Conservation (phyloP, 2,329 filamentous ascomycete species). For the Epichloe scottii region DNA sequence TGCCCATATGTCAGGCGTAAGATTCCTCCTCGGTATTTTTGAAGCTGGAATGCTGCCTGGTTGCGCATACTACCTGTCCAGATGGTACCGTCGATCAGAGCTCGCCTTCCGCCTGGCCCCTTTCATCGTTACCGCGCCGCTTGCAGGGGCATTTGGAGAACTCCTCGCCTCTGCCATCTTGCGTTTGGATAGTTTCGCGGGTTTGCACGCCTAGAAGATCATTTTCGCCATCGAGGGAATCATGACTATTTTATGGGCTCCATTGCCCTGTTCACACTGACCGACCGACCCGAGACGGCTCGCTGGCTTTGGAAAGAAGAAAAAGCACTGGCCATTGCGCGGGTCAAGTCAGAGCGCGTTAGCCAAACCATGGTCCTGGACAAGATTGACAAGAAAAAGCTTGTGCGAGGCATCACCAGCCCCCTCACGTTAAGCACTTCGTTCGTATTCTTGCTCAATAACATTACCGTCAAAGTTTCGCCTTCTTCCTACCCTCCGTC, state of each 20-base stretch:
- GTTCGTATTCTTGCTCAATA: constrained; percentile 51
- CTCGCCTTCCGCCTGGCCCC: constrained; percentile 54
- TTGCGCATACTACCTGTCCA: constrained; percentile 59
- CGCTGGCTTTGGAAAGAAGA: constrained; percentile 53
- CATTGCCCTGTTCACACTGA: constrained; percentile 50
- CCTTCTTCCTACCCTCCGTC: constrained; percentile 59
- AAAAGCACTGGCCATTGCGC: constrained; percentile 51
- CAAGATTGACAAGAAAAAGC: constrained; percentile 45
- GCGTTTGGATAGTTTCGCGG: constrained; percentile 44
- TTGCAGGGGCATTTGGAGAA: constrained; percentile 61
- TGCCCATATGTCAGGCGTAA: constrained; percentile 41
- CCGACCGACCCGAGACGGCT: constrained; percentile 56
- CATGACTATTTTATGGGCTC: constrained; percentile 40
- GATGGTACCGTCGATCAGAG: constrained; percentile 61
- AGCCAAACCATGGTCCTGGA: constrained; percentile 51
- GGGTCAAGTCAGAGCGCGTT: constrained; percentile 57
- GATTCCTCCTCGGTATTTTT: constrained; percentile 56
- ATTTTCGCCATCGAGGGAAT: constrained; percentile 61
- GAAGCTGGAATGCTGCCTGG: constrained; percentile 65
- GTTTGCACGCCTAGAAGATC: constrained; percentile 50
- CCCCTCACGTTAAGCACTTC: constrained; percentile 46
- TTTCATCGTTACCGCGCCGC: constrained; percentile 58
- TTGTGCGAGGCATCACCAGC: constrained; percentile 48
- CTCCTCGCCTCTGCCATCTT: constrained; percentile 53
- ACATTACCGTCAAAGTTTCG: constrained; percentile 61